These are phyloP conservation scores for Neltuma alba DNA, from an alignment of 306 rosid genomes.

Conservation along the genomic window DNA sequence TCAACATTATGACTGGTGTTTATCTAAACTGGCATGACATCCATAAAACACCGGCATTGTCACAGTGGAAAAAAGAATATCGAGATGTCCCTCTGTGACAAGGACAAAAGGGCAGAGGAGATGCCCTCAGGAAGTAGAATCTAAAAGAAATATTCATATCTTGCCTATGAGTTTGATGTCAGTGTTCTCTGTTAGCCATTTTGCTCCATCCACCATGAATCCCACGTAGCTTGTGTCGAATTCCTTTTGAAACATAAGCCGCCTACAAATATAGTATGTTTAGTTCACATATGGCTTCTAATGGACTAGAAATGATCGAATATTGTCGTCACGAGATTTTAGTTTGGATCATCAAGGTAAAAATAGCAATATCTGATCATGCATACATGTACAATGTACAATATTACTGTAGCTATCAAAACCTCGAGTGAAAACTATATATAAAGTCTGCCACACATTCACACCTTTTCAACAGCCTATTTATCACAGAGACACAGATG, in stretches of 20 bases:
- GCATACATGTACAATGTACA: conserved; percentile 3
- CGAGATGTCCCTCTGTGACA: conserved; percentile 6
- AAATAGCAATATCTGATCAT: conserved; percentile 15
- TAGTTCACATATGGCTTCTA: conserved; percentile 31
- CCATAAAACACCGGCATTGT: conserved; percentile 17
- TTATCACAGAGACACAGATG: neutral
- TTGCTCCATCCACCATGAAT: conserved; percentile 81
- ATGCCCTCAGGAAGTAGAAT: conserved; percentile 10
- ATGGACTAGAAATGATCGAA: conserved; percentile 7
- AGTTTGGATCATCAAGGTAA: conserved; percentile 9
- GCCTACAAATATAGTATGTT: conserved; percentile 53
- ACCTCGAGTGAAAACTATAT: conserved; percentile 17
- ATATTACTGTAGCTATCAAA: neutral
- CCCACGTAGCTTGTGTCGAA: conserved; percentile 73
- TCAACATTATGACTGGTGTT: conserved; percentile 4
- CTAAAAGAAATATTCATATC: conserved; percentile 21
- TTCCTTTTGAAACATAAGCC: conserved; percentile 79
- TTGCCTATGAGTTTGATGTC: conserved; percentile 86
- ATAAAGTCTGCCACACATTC: conserved; percentile 6
- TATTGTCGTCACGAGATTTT: conserved; percentile 21
- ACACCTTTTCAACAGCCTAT: conserved; percentile 10
- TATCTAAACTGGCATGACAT: conserved; percentile 18
- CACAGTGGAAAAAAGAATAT: conserved; percentile 11
- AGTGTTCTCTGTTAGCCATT: conserved; percentile 91
- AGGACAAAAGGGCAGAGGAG: conserved; percentile 18